Evolutionary conservation across 805 yeast genomes (phyloP), one percentile per base, ranked within the genome.

Genomic region (Candida khao-thaluensis): DNA sequence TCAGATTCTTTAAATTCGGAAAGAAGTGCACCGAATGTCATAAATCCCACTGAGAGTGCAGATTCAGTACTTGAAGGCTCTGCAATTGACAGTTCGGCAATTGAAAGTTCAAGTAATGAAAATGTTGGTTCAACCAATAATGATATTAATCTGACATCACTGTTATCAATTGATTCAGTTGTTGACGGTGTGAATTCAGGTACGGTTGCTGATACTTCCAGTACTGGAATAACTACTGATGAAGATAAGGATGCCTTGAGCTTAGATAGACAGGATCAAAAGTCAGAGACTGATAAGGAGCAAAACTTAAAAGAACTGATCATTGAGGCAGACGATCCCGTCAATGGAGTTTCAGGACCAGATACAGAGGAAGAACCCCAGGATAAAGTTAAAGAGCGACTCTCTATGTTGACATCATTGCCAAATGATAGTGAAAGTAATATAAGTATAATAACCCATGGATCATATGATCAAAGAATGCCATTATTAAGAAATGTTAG

Each of bases 341-440:
- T n/a, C 8, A 25, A 25, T 7, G 15, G 5, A 7, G 28, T 7
- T 7, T 25, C 28, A 6, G 15, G 7, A 11, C 6, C 12, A n/a
- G 28, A 25, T 7, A 7, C 10, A n/a, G 25, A 17, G 14, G 18
- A 30, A n/a, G 28, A 31, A 21, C 27, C 23, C 8, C 17, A 5
- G 4, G 14, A 37, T 18, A 17, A 35, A 12, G 3, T 20, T 4
- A 9, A 25, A 14, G 30, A 33, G 5, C 30, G n/a, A 21, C 14
- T 31, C 6, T 12, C 16, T 21, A 28, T 20, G 10, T 30, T 34
- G 11, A 40, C 44, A 4, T 17, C 8, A 2, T 18, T 38, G 11
- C 40, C 48, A 9, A 41, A 43, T 38, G 52, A 47, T 30, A 41
- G 47, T 34, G 51, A 44, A 30, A 40, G 42, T 26, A 54, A 47